These are phyloP conservation scores for Scortechinia acanthostroma DNA, from an alignment of 2,329 filamentous ascomycete species.

Conservation along the genomic window DNA sequence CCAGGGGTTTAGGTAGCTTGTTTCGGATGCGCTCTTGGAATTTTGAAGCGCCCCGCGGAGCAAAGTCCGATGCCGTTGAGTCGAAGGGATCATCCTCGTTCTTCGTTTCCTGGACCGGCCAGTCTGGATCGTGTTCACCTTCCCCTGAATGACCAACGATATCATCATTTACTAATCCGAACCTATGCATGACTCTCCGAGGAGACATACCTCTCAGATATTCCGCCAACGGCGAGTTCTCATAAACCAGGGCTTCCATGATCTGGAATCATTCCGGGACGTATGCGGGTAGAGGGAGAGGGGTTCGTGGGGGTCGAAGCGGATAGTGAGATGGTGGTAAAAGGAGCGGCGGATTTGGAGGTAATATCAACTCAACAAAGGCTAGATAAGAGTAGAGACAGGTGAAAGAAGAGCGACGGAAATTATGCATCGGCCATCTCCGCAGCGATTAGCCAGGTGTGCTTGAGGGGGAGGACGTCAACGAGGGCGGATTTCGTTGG, in stretches of 20 bases:
- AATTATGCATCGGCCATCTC: too few relatives aligned
- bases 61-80: neutral
- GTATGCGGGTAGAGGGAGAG: neutral
- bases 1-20: neutral
- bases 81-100: neutral
- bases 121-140: neutral
- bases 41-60: neutral
- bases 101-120: neutral
- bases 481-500: too few relatives aligned
- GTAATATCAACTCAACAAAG: neutral
- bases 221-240: constrained; percentile 1
- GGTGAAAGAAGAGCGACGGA: too few relatives aligned
- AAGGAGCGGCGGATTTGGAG: neutral
- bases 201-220: constrained; percentile 1
- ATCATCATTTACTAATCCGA: neutral
- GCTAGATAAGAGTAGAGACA: too few relatives aligned
- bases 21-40: neutral
- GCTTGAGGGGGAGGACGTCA: too few relatives aligned
- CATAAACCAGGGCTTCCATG: neutral
- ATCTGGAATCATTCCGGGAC: neutral
- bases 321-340: neutral
- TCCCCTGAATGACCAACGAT: neutral
- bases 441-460: too few relatives aligned
- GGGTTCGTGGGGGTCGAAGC: neutral
- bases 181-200: neutral